Conservation (phyloP, 1,139 yeast species). For the Debaryomyces subglobosus region DNA sequence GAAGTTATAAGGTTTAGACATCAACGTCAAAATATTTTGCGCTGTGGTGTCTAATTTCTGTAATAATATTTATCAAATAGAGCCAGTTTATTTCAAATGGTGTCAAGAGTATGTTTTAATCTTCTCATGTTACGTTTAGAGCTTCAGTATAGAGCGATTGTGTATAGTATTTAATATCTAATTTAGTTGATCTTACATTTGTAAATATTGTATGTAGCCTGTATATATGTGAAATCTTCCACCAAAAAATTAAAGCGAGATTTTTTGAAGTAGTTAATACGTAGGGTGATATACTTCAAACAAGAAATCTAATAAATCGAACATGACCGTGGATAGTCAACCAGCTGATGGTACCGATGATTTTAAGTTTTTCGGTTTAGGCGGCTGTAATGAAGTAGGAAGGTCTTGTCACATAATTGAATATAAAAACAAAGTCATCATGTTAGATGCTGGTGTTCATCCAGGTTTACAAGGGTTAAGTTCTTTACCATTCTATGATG, state of each 20-base stretch:
- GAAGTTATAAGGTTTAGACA: slow-evolving; percentile 87
- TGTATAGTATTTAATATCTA: background rate
- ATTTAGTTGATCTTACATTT: background rate
- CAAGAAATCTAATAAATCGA: slow-evolving; percentile 2
- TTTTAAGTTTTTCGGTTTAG: slow-evolving; percentile 85
- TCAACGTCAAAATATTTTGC: slow-evolving; percentile 82
- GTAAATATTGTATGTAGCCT: background rate
- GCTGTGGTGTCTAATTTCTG: slow-evolving; percentile 63
- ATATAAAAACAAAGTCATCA: slow-evolving; percentile 92
- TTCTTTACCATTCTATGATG: slow-evolving; percentile 93
- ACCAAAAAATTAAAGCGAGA: background rate
- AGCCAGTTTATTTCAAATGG: background rate
- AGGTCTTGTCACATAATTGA: slow-evolving; percentile 92
- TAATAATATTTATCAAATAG: background rate
- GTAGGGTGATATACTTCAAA: background rate
- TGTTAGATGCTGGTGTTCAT: slow-evolving; percentile 98
- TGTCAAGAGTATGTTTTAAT: background rate
- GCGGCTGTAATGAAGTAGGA: slow-evolving; percentile 99
- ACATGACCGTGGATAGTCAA: slow-evolving; percentile 13
- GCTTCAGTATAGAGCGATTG: slow-evolving; percentile 1
- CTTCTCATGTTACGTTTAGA: background rate
- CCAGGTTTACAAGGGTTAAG: slow-evolving; percentile 92
- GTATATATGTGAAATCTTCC: slow-evolving; percentile 1
- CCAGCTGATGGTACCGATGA: slow-evolving; percentile 30
- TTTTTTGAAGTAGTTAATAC: background rate